phyloP scores from a whole-genome alignment of 768 basidiomycete genomes.

The Gyrodon lividus region DNA sequence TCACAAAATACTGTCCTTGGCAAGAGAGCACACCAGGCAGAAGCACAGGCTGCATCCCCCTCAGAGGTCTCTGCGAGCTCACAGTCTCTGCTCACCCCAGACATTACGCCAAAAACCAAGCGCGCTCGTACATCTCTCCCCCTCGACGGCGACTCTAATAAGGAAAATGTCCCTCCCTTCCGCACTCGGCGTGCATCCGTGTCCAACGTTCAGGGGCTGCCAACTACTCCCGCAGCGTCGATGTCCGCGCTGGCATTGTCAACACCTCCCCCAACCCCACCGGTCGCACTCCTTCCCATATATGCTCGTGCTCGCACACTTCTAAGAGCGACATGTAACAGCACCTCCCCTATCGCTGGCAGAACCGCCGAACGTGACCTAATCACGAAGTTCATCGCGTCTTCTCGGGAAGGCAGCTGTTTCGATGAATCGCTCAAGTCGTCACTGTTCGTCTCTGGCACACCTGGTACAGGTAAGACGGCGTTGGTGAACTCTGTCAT shows the following conservation, averaged over 20 bases:
- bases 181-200: slow-evolving; percentile 46
- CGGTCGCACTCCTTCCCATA: slow-evolving; percentile 42
- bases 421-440: slow-evolving; percentile 28
- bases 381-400: slow-evolving; percentile 58
- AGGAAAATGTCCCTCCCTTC: slow-evolving; percentile 77
- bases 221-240: slow-evolving; percentile 44
- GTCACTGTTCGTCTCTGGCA: slow-evolving; percentile 85
- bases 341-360: slow-evolving; percentile 55
- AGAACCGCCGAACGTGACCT: slow-evolving; percentile 61
- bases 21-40: slow-evolving; percentile 46
- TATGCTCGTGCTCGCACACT: slow-evolving; percentile 65
- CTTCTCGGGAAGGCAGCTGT: slow-evolving; percentile 42
- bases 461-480: slow-evolving; percentile 92
- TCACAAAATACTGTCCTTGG: slow-evolving; percentile 48
- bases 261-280: slow-evolving; percentile 66
- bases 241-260: slow-evolving; percentile 44
- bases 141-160: slow-evolving; percentile 60
- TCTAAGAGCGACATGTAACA: slow-evolving; percentile 70
- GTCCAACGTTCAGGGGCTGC: slow-evolving; percentile 39
- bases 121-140: slow-evolving; percentile 51
- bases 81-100: slow-evolving; percentile 43
- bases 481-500: slow-evolving; percentile 75
- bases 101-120: slow-evolving; percentile 64
- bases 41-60: slow-evolving; percentile 12
- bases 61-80: slow-evolving; percentile 1